Evolutionary conservation across 345 rosid genomes (phyloP).

Genomic region (Trapa incisa): DNA sequence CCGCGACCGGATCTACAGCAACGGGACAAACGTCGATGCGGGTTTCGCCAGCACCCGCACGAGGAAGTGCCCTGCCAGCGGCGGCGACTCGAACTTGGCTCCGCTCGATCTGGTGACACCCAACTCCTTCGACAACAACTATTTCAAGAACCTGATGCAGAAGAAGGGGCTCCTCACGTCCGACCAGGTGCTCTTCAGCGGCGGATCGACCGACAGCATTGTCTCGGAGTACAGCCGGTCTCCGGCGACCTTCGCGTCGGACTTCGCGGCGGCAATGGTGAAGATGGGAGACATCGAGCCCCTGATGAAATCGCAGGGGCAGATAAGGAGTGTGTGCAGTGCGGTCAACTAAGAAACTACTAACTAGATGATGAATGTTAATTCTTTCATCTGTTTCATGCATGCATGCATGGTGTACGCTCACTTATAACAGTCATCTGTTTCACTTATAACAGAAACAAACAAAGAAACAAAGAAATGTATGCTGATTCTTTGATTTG

Average conservation of each 20-base stretch:
- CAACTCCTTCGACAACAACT: slow-evolving; percentile 49
- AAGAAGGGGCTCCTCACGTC: slow-evolving; percentile 68
- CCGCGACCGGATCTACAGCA: slow-evolving; percentile 51
- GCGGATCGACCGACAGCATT: slow-evolving; percentile 59
- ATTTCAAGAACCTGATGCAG: slow-evolving; percentile 49
- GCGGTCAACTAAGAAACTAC: slow-evolving; percentile 28
- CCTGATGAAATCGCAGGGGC: slow-evolving; percentile 61
- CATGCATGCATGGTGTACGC: too few relatives aligned
- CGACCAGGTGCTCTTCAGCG: slow-evolving; percentile 59
- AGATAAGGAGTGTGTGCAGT: slow-evolving; percentile 64
- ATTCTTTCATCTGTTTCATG: too few relatives aligned
- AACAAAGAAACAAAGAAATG: too few relatives aligned
- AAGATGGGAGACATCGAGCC: slow-evolving; percentile 14
- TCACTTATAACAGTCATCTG: too few relatives aligned
- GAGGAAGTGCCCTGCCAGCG: slow-evolving; percentile 36
- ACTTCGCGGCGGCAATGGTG: slow-evolving; percentile 61
- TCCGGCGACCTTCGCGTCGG: slow-evolving; percentile 43
- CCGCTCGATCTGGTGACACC: slow-evolving; percentile 55
- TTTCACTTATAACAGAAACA: too few relatives aligned
- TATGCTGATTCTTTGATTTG: too few relatives aligned
- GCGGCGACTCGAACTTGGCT: slow-evolving; percentile 52
- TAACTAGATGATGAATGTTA: too few relatives aligned
- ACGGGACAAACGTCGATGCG: slow-evolving; percentile 51
- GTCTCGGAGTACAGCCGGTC: slow-evolving; percentile 39
- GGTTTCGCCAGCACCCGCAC: slow-evolving; percentile 40